Evolutionary conservation across 305 asterid genomes (phyloP), one percentile per base, ranked within the genome.

Genomic region (Rubia tinctorum): DNA sequence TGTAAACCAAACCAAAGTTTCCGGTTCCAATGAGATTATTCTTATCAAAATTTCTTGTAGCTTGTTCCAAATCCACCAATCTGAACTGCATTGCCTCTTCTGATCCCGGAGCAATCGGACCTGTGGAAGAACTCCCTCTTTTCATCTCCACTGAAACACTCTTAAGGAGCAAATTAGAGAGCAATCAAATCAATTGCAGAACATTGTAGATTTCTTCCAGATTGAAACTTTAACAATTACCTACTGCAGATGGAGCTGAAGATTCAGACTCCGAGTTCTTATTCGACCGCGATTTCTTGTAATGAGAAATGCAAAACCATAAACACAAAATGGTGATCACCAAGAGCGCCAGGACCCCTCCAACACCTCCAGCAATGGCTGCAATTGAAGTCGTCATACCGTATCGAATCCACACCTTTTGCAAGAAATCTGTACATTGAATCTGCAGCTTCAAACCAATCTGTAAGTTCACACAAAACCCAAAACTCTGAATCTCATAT

Each of bases 171-270:
- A 74, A 64, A 84, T 79, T 66, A 66, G 69, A 66, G 69, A 18
- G 13, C 45, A 8, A n/a, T 8, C 60, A 78, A 55, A 23, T 64
- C 47, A 44, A 69, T 7, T n/a, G 6, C 15, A 73, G 34, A 64
- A 0, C 10, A n/a, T 56, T 44, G 20, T 27, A 67, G 17, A 27
- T 22, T 64, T 18, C 58, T 22, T 39, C 6, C 18, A 37, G 58
- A 68, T 39, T 37, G 44, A 37, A 30, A 23, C 59, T 53, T 43
- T 53, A 17, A 53, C 59, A 53, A 72, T 68, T 86, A 84, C 88
- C 89, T 71, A 68, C 87, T 78, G 90, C 88, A 71, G 95, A 85
- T 68, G 90, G 91, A 79, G 84, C 94, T 45, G 96, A 89, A 61
- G 97, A 91, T 71, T 79, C 85, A 18, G 91, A 78, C 69, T 91